Evolutionary conservation across 306 rosid species (phyloP), one percentile per base, ranked within the genome.

Genomic region (Vigna angularis): DNA sequence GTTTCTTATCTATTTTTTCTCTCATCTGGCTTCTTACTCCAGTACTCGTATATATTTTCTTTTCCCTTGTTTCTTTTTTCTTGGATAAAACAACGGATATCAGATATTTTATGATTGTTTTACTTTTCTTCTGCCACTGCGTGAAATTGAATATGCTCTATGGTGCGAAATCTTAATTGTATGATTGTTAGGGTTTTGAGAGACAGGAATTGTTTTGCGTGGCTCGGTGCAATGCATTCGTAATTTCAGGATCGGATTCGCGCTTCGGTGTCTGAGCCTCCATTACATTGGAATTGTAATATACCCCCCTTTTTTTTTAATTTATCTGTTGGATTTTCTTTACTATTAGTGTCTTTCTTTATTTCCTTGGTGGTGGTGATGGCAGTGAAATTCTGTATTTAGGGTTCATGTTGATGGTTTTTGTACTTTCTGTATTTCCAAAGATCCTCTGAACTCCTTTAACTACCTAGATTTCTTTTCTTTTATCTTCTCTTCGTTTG

Each of bases 101-200:
- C 20, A 4, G 45, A 36, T 70, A 26, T 20, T 77, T 14, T 14
- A 11, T 70, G 11, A 7, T 4, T 18, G 18, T 20, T 79, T 58
- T 69, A 24, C 45, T 36, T 2, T 79, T 38, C 45, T 16, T 32
- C 68, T 34, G 12, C 68, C 40, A 18, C 51, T 57, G 45, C n/a
- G 13, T 40, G 64, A 74, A 75, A 44, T 70, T 70, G 63, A 15
- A 80, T 26, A 62, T 66, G 74, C 44, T 78, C 38, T 24, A 70
- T 9, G 48, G 72, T 26, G 36, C 11, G n/a, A 70, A 58, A 77
- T 67, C 63, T 75, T 72, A 69, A 28, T 66, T 17, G 81, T 57
- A 61, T 61, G 86, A 7, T 81, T 83, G 83, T 74, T 87, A 84
- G 94, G 91, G 85, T 82, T 86, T 86, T 72, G 63, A 67, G 57